Percentiles rank a stretch among this genome's conserved stretches.
phyloP scores from a whole-genome alignment of 805 yeast species.

The Wickerhamomyces bisporus region DNA sequence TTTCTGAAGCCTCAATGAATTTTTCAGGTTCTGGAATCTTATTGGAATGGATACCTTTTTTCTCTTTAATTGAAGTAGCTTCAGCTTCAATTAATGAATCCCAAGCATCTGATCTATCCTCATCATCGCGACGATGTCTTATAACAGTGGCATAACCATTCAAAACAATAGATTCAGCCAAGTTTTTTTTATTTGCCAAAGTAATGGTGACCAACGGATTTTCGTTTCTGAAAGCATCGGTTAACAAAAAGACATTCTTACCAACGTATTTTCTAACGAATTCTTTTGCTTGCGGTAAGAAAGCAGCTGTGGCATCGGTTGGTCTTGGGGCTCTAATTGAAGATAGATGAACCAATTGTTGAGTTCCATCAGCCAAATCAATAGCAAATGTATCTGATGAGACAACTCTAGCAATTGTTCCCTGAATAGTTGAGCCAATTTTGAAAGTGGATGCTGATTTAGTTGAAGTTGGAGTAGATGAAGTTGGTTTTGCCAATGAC shows the following conservation, averaged over 20 bases:
- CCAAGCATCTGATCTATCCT: constrained; percentile 71
- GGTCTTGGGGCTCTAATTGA: constrained; percentile 73
- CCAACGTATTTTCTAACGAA: constrained; percentile 71
- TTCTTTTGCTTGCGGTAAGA: constrained; percentile 65
- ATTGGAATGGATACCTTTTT: constrained; percentile 58
- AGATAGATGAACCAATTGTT: constrained; percentile 63
- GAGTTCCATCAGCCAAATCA: constrained; percentile 41
- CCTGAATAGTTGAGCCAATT: constrained; percentile 48
- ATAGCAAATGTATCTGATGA: constrained; percentile 64
- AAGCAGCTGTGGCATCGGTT: constrained; percentile 51
- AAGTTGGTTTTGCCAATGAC: constrained; percentile 23
- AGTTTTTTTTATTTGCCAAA: constrained; percentile 47
- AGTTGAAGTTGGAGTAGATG: constrained; percentile 18
- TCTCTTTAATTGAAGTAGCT: constrained; percentile 46
- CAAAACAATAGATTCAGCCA: constrained; percentile 54
- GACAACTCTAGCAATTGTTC: constrained; percentile 53
- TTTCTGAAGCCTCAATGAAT: constrained; percentile 76
- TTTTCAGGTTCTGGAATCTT: constrained; percentile 54
- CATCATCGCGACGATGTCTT: constrained; percentile 68
- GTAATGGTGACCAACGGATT: constrained; percentile 60
- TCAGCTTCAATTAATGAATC: constrained; percentile 72
- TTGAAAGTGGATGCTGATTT: constrained; percentile 25
- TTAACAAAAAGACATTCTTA: constrained; percentile 52
- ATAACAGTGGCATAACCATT: constrained; percentile 75
- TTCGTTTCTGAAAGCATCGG: constrained; percentile 67